Percentiles rank a stretch among this genome's conserved stretches.
Evolutionary conservation across 495 filamentous ascomycete genomes (phyloP).

Genomic region (Neurospora sp.): DNA sequence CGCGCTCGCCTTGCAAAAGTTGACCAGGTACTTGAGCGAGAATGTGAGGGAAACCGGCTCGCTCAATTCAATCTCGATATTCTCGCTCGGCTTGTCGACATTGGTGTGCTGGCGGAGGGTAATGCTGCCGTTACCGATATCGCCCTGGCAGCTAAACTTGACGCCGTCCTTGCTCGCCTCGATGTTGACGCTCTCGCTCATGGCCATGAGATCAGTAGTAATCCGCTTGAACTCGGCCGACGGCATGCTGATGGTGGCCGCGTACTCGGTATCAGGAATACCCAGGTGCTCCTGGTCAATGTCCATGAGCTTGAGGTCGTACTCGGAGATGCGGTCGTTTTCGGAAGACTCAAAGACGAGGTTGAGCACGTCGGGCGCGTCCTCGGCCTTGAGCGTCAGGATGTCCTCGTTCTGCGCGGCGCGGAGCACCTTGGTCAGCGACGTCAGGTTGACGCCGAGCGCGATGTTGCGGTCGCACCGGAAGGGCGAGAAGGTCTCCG

Average conservation of each 20-base stretch:
- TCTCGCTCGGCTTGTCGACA: conserved; percentile 80
- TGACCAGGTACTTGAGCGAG: conserved; percentile 98
- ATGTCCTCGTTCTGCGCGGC: conserved; percentile 92
- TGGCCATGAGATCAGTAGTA: conserved; percentile 76
- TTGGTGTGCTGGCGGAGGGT: conserved; percentile 82
- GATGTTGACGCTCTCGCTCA: conserved; percentile 91
- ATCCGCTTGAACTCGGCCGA: conserved; percentile 87
- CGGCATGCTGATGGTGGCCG: conserved; percentile 84
- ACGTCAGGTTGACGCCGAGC: conserved; percentile 91
- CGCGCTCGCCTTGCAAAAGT: conserved; percentile 96
- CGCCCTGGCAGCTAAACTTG: conserved; percentile 87
- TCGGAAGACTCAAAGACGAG: conserved; percentile 86
- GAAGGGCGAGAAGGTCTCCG: conserved; percentile 90
- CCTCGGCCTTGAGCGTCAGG: conserved; percentile 92
- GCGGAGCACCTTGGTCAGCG: conserved; percentile 94
- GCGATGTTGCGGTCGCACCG: conserved; percentile 99
- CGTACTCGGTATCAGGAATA: conserved; percentile 97
- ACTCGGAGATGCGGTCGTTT: conserved; percentile 88
- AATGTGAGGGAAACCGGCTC: conserved; percentile 95
- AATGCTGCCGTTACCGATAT: conserved; percentile 91
- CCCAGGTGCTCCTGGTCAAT: conserved; percentile 99
- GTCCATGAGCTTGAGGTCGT: conserved; percentile 99
- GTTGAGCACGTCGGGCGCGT: conserved; percentile 90
- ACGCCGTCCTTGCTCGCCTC: conserved; percentile 96
- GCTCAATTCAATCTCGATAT: conserved; percentile 78